Percentiles rank a stretch among this genome's conserved stretches.
phyloP scores from a whole-genome alignment of 371 early-diverging fungal genomes.

The Neoconidiobolus thromboides region DNA sequence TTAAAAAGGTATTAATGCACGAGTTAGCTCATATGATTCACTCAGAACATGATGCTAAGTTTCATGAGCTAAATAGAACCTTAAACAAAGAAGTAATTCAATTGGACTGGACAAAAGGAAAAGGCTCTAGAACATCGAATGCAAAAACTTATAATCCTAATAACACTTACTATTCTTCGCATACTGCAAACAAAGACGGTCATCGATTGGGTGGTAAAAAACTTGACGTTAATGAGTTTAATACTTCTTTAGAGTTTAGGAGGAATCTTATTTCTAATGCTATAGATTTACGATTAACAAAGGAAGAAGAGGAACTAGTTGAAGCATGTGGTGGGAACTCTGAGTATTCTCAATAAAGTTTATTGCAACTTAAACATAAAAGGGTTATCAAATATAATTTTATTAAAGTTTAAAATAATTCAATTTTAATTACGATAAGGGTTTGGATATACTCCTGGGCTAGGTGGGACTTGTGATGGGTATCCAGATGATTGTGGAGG shows the following conservation, averaged over 20 bases:
- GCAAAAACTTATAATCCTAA: background rate
- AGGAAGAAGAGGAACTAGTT: background rate
- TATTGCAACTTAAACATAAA: too few species aligned
- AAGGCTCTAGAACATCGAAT: background rate
- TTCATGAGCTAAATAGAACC: constrained; percentile 59
- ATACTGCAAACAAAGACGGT: background rate
- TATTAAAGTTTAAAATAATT: too few species aligned
- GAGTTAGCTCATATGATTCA: constrained; percentile 81
- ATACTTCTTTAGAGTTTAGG: background rate
- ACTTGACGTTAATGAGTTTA: background rate
- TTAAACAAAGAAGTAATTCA: constrained; percentile 42
- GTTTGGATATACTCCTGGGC: too few species aligned
- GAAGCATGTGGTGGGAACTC: background rate
- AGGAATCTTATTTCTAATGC: background rate
- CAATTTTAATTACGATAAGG: too few species aligned
- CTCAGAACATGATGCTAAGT: constrained; percentile 59
- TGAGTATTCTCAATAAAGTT: too few species aligned
- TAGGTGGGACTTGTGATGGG: too few species aligned
- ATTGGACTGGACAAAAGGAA: constrained; percentile 10
- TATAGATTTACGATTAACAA: background rate
- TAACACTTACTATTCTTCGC: background rate
- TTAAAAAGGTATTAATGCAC: constrained; percentile 64
- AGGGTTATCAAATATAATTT: too few species aligned
- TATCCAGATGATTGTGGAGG: too few species aligned
- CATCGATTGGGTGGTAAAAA: background rate